These are phyloP conservation scores for Scheffersomyces parashehatae DNA, from an alignment of 1,139 yeast genomes.

Conservation along the genomic window DNA sequence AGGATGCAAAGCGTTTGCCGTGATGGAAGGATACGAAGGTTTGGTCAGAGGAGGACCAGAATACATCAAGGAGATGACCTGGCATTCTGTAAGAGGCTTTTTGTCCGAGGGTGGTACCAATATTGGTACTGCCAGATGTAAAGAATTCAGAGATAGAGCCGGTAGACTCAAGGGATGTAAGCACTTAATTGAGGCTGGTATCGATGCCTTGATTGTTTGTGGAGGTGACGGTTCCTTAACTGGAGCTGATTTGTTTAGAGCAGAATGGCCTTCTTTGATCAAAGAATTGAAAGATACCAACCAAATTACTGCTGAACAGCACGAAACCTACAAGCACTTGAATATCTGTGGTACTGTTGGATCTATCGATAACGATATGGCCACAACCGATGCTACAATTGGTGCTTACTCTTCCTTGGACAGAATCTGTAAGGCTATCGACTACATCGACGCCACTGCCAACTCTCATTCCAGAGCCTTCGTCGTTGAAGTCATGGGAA, in stretches of 20 bases:
- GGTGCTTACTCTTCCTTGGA: slow-evolving; percentile 95
- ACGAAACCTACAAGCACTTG: slow-evolving; percentile 63
- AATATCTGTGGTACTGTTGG: slow-evolving; percentile 96
- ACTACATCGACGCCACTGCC: slow-evolving; percentile 96
- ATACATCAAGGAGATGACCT: slow-evolving; percentile 71
- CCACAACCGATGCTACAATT: slow-evolving; percentile 92
- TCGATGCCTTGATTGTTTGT: slow-evolving; percentile 94
- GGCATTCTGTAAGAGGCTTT: slow-evolving; percentile 96
- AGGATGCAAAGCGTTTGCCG: slow-evolving; percentile 94
- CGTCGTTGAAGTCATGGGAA: slow-evolving; percentile 98
- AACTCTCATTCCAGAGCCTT: slow-evolving; percentile 96
- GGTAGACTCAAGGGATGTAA: slow-evolving; percentile 84
- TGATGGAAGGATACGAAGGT: slow-evolving; percentile 95
- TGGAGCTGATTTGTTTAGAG: slow-evolving; percentile 92
- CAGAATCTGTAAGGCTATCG: slow-evolving; percentile 90
- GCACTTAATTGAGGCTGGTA: slow-evolving; percentile 83
- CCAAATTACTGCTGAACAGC: slow-evolving; percentile 57
- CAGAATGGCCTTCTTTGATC: slow-evolving; percentile 90
- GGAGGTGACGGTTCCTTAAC: slow-evolving; percentile 99
- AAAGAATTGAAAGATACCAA: slow-evolving; percentile 61
- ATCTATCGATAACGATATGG: slow-evolving; percentile 96
- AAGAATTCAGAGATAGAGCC: slow-evolving; percentile 75
- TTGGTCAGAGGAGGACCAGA: slow-evolving; percentile 77
- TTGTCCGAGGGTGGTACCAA: slow-evolving; percentile 90
- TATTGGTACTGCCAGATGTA: slow-evolving; percentile 95